These are phyloP conservation scores for Cystofilobasidium bisporidii DNA, from an alignment of 768 basidiomycete species.

Conservation along the genomic window DNA sequence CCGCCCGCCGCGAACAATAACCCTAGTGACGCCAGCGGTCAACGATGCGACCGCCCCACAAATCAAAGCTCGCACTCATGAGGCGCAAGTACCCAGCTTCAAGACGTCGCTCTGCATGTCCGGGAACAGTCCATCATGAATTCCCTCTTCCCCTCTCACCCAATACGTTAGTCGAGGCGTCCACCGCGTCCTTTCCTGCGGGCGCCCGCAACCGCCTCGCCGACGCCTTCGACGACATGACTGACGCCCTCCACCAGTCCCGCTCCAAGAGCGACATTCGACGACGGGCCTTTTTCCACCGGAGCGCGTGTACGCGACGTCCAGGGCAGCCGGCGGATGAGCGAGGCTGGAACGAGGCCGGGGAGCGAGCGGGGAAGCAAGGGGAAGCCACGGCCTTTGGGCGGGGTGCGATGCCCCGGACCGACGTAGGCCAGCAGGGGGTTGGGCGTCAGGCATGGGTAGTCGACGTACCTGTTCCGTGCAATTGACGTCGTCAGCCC, in stretches of 20 bases:
- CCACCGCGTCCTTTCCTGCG: not conserved
- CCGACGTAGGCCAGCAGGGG: conserved; percentile 74
- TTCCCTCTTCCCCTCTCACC: too few species aligned
- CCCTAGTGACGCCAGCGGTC: too few species aligned
- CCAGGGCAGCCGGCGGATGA: not conserved
- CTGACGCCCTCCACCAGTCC: not conserved
- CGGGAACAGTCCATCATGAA: too few species aligned
- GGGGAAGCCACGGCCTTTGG: conserved; percentile 58
- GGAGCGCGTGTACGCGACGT: not conserved
- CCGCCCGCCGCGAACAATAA: too few species aligned
- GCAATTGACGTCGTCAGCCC: too few species aligned
- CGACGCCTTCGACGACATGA: not conserved
- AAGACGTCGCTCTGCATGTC: too few species aligned
- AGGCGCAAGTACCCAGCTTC: too few species aligned
- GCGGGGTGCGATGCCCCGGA: conserved; percentile 69
- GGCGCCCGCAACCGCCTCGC: not conserved
- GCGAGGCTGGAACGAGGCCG: not conserved
- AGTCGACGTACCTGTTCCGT: conserved; percentile 88
- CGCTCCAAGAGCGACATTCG: too few species aligned
- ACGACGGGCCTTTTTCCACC: not conserved
- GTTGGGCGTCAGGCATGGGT: conserved; percentile 77
- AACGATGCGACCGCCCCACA: too few species aligned
- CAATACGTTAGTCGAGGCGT: not conserved
- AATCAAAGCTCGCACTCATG: too few species aligned
- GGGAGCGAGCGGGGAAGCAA: not conserved